Conservation (phyloP, 2,329 filamentous ascomycete genomes). For the Truncatella angustata region DNA sequence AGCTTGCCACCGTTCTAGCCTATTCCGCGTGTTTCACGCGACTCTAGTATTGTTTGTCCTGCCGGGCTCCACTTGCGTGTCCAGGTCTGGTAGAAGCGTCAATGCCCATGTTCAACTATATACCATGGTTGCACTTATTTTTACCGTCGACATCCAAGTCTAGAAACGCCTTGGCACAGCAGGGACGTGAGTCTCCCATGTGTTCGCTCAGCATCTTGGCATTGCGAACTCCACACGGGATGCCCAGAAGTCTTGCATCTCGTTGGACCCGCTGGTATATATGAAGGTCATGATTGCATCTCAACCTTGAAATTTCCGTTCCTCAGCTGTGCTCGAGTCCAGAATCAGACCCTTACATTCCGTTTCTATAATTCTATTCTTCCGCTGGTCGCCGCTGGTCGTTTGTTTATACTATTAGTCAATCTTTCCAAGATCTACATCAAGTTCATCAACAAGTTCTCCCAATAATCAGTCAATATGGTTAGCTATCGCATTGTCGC, state of each 20-base stretch:
- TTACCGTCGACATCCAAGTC: conserved; percentile 17
- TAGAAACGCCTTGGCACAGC: conserved; percentile 26
- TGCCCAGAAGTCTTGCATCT: not conserved
- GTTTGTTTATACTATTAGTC: conserved; percentile 25
- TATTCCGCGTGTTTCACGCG: conserved; percentile 18
- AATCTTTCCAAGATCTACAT: conserved; percentile 16
- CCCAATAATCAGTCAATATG: conserved; percentile 27
- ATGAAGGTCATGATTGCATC: conserved; percentile 24
- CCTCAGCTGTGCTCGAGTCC: conserved; percentile 34
- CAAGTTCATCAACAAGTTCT: conserved; percentile 12
- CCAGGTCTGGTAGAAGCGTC: not conserved
- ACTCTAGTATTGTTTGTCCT: conserved; percentile 11
- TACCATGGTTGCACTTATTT: conserved; percentile 16
- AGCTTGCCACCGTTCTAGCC: conserved; percentile 16
- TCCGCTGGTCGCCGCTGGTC: conserved; percentile 36
- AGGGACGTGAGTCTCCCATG: conserved; percentile 9
- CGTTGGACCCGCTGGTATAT: conserved; percentile 23
- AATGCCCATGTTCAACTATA: conserved; percentile 1
- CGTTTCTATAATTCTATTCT: conserved; percentile 24
- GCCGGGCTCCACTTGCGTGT: not conserved
- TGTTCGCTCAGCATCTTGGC: conserved; percentile 8
- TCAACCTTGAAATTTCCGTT: conserved; percentile 10
- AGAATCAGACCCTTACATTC: conserved; percentile 20
- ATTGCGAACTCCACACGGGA: conserved; percentile 1
- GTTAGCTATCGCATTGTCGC: conserved; percentile 34